Percentiles rank a stretch among this genome's conserved stretches.
These are phyloP conservation scores for Clitopilus passeckerianus DNA, from an alignment of 768 basidiomycete species.

Conservation along the genomic window DNA sequence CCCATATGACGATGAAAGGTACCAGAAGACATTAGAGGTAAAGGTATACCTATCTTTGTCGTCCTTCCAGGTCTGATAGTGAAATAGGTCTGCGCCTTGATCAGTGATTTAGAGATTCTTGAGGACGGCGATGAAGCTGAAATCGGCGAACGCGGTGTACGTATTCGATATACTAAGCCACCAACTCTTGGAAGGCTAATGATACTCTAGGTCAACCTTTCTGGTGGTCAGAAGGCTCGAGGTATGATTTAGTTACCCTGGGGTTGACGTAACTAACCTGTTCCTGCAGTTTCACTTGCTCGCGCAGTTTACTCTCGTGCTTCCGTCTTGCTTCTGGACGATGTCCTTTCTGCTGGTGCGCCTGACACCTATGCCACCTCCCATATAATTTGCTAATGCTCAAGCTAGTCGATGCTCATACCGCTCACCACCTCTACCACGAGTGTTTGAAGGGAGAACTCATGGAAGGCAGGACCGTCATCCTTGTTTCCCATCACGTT, in stretches of 20 bases:
- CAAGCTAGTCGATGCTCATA: conserved; percentile 79
- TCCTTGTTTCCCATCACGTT: conserved; percentile 94
- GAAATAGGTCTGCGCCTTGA: conserved; percentile 53
- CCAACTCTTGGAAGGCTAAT: conserved; percentile 23
- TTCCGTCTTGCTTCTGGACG: conserved; percentile 77
- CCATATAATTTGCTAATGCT: conserved; percentile 2
- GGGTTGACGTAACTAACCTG: not conserved
- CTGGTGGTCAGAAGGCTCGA: conserved; percentile 65
- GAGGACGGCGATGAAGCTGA: conserved; percentile 88
- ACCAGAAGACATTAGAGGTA: conserved; percentile 72
- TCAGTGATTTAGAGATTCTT: conserved; percentile 72
- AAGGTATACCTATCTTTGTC: conserved; percentile 23
- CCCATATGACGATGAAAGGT: conserved; percentile 66
- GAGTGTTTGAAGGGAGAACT: conserved; percentile 83
- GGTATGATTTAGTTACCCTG: conserved; percentile 35
- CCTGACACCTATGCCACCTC: not conserved
- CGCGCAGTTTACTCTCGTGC: conserved; percentile 90
- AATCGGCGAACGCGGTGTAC: conserved; percentile 81
- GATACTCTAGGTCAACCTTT: conserved; percentile 39
- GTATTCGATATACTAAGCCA: conserved; percentile 10
- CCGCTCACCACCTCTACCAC: conserved; percentile 82
- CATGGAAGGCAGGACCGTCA: conserved; percentile 74
- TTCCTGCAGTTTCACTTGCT: conserved; percentile 55
- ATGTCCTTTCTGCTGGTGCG: conserved; percentile 59
- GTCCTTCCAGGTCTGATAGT: not conserved